phyloP scores from a whole-genome alignment of 805 yeast species.

The Starmerella davenportii region DNA sequence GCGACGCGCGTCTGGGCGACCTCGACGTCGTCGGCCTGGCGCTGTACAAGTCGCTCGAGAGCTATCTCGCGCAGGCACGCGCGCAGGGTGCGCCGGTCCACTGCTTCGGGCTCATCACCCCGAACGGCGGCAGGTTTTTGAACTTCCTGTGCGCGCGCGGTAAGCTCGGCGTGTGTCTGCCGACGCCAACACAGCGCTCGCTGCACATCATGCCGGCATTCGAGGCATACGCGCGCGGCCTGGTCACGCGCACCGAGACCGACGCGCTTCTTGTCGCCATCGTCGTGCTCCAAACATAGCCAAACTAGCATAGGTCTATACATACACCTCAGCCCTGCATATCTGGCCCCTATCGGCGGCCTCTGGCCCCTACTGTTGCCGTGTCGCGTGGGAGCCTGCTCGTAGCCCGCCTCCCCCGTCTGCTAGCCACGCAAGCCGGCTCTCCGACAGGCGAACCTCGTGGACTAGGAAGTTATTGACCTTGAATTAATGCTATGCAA shows the following conservation, averaged over 20 bases:
- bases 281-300: neutral
- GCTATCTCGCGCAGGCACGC: neutral
- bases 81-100: neutral
- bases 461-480: no score
- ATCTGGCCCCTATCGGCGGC: no score
- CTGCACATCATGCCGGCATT: neutral
- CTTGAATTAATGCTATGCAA: no score
- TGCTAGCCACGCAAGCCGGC: no score
- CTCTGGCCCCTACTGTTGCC: no score
- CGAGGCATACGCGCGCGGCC: neutral
- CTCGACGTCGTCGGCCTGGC: constrained; percentile 25
- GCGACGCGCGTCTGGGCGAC: constrained; percentile 31
- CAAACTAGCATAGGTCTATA: no score
- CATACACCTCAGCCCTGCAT: no score
- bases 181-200: neutral
- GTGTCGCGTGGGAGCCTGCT: no score
- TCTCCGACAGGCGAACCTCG: no score
- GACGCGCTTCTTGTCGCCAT: neutral
- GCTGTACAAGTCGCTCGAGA: neutral
- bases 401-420: no score
- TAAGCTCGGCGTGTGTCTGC: constrained; percentile 1
- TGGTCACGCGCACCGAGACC: neutral
- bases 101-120: neutral
- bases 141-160: neutral
- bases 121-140: neutral